A percentile compares a stretch with the other conserved stretches of the same genome.
Evolutionary conservation across 1,284 basidiomycete genomes (phyloP).

Genomic region (Ustilago lituana): DNA sequence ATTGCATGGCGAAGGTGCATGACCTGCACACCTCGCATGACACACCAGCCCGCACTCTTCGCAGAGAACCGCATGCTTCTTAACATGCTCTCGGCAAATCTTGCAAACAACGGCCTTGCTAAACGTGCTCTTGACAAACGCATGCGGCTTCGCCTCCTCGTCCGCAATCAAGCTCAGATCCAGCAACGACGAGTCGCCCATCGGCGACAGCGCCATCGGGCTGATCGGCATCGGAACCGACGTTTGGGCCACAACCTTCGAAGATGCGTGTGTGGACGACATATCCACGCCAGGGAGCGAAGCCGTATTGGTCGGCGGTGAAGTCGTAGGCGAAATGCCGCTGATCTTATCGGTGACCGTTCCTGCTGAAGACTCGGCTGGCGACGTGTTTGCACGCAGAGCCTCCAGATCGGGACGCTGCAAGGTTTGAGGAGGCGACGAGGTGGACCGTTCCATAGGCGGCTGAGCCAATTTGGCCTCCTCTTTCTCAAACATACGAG

Average conservation of each 20-base stretch:
- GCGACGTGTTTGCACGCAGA: slow-evolving; percentile 38
- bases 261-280: slow-evolving; percentile 5
- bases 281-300: slow-evolving; percentile 18
- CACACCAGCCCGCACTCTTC: slow-evolving; percentile 88
- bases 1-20: slow-evolving; percentile 83
- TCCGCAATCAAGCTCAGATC: slow-evolving; percentile 36
- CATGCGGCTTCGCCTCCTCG: slow-evolving; percentile 70
- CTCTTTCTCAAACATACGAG: slow-evolving; percentile 35
- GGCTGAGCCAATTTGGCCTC: slow-evolving; percentile 15
- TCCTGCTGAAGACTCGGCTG: slow-evolving; percentile 21
- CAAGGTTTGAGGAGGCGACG: slow-evolving; percentile 36
- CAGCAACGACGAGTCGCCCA: slow-evolving; percentile 43
- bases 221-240: slow-evolving; percentile 2
- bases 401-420: slow-evolving; percentile 27
- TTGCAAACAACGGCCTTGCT: slow-evolving; percentile 88
- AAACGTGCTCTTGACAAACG: slow-evolving; percentile 90
- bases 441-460: slow-evolving; percentile 45
- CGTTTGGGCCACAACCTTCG: slow-evolving; percentile 1
- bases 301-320: slow-evolving; percentile 5
- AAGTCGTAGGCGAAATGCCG: slow-evolving; percentile 18
- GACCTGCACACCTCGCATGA: slow-evolving; percentile 79
- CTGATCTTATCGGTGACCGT: slow-evolving; percentile 17
- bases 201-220: slow-evolving; percentile 17
- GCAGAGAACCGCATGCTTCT: slow-evolving; percentile 87
- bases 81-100: slow-evolving; percentile 81